Conservation (phyloP, 1,139 yeast species). For the Saccharomyces hybrid region DNA sequence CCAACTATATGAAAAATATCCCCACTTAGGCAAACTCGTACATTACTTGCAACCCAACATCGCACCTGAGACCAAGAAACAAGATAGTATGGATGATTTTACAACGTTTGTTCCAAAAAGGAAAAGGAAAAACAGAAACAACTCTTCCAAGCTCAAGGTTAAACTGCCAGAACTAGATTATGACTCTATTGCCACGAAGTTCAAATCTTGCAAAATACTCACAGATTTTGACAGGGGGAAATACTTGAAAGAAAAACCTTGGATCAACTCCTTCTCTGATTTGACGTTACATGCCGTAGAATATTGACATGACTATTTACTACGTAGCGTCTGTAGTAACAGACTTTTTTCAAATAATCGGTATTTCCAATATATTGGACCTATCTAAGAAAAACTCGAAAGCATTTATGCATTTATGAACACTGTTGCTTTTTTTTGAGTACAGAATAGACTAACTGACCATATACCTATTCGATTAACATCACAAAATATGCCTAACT, state of each 20-base stretch:
- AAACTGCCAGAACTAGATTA: constrained; percentile 36
- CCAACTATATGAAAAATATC: constrained; percentile 39
- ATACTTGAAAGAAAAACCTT: constrained; percentile 26
- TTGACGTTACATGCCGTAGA: constrained; percentile 38
- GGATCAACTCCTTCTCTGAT: constrained; percentile 52
- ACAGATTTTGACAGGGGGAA: constrained; percentile 24
- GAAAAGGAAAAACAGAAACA: constrained; percentile 31
- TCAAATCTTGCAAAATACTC: constrained; percentile 22
- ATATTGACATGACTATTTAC: not conserved
- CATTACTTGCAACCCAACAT: constrained; percentile 20
- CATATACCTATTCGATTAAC: not conserved
- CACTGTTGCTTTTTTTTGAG: not conserved
- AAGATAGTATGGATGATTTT: constrained; percentile 22
- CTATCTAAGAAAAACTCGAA: too few relatives aligned
- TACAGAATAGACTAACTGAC: not conserved
- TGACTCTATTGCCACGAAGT: constrained; percentile 34
- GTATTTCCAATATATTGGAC: not conserved
- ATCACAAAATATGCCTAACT: not conserved
- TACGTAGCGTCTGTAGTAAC: not conserved
- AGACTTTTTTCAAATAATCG: not conserved
- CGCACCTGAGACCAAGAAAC: constrained; percentile 1
- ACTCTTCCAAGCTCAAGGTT: constrained; percentile 24
- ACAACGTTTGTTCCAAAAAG: constrained; percentile 23
- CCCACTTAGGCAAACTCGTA: constrained; percentile 38
- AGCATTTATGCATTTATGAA: not conserved